phyloP scores from a whole-genome alignment of 345 rosid species.

The Eucalyptus rudis region DNA sequence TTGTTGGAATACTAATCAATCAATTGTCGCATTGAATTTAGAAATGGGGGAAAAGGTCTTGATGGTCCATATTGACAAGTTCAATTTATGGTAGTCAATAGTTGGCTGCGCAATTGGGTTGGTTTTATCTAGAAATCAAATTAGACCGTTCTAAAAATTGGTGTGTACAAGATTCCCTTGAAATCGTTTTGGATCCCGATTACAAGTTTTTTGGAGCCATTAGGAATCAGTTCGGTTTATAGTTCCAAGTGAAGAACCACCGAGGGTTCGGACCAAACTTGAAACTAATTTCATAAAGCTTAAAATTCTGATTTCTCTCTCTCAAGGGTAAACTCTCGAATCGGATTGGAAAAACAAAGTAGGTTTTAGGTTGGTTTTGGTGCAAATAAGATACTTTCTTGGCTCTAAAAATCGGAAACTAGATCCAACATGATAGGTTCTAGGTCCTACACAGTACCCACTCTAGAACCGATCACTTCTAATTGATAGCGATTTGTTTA shows the following conservation, averaged over 20 bases:
- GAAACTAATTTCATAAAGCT: background rate
- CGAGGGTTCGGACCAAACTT: background rate
- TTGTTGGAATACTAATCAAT: background rate
- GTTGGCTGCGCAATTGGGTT: background rate
- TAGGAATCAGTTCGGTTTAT: background rate
- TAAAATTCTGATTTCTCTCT: background rate
- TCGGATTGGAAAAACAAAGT: too few relatives aligned
- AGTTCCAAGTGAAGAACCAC: background rate
- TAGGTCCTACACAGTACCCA: too few relatives aligned
- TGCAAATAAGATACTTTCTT: too few relatives aligned
- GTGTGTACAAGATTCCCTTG: too few relatives aligned
- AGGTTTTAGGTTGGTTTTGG: too few relatives aligned
- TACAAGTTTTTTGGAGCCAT: too few relatives aligned
- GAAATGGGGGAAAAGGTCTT: background rate
- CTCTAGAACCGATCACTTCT: fast-evolving
- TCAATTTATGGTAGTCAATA: background rate
- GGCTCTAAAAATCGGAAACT: too few relatives aligned
- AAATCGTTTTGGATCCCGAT: too few relatives aligned
- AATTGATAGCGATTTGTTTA: background rate
- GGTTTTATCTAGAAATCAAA: too few relatives aligned
- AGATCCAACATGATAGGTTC: background rate
- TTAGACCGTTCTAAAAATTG: too few relatives aligned
- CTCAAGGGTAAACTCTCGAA: background rate
- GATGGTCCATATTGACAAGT: background rate
- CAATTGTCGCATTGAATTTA: background rate